Evolutionary conservation across 805 yeast genomes (phyloP), one percentile per base, ranked within the genome.

Genomic region (Gaillardinia entomophila): DNA sequence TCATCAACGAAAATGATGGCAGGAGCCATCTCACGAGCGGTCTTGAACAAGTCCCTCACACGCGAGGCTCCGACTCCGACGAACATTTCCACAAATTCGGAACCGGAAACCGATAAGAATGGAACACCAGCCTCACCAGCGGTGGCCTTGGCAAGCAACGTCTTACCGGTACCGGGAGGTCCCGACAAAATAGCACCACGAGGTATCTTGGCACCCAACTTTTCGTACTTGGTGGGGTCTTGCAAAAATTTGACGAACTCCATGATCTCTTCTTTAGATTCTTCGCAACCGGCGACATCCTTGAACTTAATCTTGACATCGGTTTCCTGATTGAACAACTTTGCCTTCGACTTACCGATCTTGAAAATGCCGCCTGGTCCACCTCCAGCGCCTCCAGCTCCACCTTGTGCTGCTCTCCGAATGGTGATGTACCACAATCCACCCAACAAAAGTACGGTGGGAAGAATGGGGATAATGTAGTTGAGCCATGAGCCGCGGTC

Each of bases 121-220:
- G 97, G 96, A 32, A 88, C 97, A 31, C 86, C 92, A 2, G 96
- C 96, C 57, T 88, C 96, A 46, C 97, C 96, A 2, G 96, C 97
- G 16, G 96, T 88, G 10, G 96, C 96, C 57, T 84, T 87, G 16
- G 96, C 96, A 35, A 88, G 63, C 41, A 88, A 62, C 0, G 97
- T 88, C 59, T 88, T 88, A 76, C 97, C 97, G 3, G 97, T 88
- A 68, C 97, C 97, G 27, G 97, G 97, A 12, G 96, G 94, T 44
- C 97, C 97, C 10, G 94, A 82, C 31, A 88, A 63, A 43, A 88
- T 84, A 5, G 96, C 97, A 55, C 97, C 97, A 56, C 96, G 73
- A 34, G 97, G 97, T 41, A 88, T 88, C 57, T 87, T 85, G 8
- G 96, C 97, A 28, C 97, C 97, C 36, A 88, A 67, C 40, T 72